Evolutionary conservation across 805 yeast genomes (phyloP).

Genomic region (Teunomyces kruisii): DNA sequence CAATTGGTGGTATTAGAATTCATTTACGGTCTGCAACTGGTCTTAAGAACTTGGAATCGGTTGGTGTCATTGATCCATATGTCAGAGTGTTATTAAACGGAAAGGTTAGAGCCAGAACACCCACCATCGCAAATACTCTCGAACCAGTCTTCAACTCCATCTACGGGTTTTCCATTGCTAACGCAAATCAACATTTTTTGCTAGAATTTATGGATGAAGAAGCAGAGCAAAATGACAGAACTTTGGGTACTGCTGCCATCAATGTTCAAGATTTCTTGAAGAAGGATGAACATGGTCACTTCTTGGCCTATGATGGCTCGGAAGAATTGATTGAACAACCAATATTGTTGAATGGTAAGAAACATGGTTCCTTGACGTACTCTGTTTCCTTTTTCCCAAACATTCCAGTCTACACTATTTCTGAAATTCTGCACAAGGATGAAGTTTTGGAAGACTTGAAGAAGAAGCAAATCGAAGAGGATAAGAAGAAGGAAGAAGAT

Average conservation of each 20-base stretch:
- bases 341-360: slow-evolving; percentile 33
- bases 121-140: slow-evolving; percentile 50
- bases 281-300: slow-evolving; percentile 47
- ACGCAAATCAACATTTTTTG: slow-evolving; percentile 58
- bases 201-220: slow-evolving; percentile 69
- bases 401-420: slow-evolving; percentile 58
- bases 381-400: slow-evolving; percentile 66
- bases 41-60: slow-evolving; percentile 56
- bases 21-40: slow-evolving; percentile 55
- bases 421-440: slow-evolving; percentile 51
- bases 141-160: slow-evolving; percentile 63
- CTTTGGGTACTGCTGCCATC: slow-evolving; percentile 58
- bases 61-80: slow-evolving; percentile 78
- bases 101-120: slow-evolving; percentile 54
- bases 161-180: slow-evolving; percentile 57
- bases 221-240: slow-evolving; percentile 59
- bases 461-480: slow-evolving; percentile 20
- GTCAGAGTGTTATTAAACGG: slow-evolving; percentile 60
- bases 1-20: slow-evolving; percentile 67
- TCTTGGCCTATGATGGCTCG: slow-evolving; percentile 51
- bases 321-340: slow-evolving; percentile 47
- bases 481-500: slow-evolving; percentile 47
- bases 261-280: slow-evolving; percentile 49
- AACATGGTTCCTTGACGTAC: slow-evolving; percentile 51
- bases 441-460: slow-evolving; percentile 36